Conservation (phyloP, 108 stramenopile species). For the Pseudonitzschia multiseries region DNA sequence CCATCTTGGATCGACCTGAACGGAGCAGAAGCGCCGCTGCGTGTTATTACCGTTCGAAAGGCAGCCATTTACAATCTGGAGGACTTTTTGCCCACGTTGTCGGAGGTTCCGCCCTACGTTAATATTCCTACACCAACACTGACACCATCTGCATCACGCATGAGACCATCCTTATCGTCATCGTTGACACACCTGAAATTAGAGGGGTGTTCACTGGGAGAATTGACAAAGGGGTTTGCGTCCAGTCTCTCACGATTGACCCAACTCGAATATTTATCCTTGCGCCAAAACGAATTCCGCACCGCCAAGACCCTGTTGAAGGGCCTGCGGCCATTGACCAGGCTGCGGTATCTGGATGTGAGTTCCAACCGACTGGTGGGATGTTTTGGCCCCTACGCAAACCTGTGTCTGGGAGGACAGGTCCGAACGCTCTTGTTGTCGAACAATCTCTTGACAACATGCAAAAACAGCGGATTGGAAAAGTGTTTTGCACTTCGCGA, state of each 20-base stretch:
- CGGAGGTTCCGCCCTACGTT: not conserved
- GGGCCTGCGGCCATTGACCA: conserved; percentile 45
- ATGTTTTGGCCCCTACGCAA: conserved; percentile 33
- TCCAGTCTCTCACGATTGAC: conserved; percentile 45
- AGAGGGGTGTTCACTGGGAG: conserved; percentile 58
- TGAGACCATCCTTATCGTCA: conserved; percentile 17
- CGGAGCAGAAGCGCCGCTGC: not conserved
- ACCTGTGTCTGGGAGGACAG: conserved; percentile 59
- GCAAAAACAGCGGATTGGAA: conserved; percentile 54
- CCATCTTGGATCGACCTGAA: conserved; percentile 52
- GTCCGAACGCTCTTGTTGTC: conserved; percentile 62
- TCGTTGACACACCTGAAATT: conserved; percentile 60
- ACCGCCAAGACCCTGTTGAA: conserved; percentile 46
- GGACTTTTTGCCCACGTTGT: not conserved
- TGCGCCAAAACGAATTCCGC: conserved; percentile 69
- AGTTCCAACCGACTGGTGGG: conserved; percentile 60
- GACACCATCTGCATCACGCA: not conserved
- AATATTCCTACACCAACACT: not conserved
- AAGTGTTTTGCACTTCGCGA: conserved; percentile 63
- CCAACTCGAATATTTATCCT: conserved; percentile 56
- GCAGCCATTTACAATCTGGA: conserved; percentile 15
- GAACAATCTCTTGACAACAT: conserved; percentile 53
- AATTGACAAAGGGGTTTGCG: conserved; percentile 42
- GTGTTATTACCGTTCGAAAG: not conserved
- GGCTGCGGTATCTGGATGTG: conserved; percentile 61